Conservation (phyloP, 2,329 filamentous ascomycete species). For the Pseudovirgaria hyperparasitica region DNA sequence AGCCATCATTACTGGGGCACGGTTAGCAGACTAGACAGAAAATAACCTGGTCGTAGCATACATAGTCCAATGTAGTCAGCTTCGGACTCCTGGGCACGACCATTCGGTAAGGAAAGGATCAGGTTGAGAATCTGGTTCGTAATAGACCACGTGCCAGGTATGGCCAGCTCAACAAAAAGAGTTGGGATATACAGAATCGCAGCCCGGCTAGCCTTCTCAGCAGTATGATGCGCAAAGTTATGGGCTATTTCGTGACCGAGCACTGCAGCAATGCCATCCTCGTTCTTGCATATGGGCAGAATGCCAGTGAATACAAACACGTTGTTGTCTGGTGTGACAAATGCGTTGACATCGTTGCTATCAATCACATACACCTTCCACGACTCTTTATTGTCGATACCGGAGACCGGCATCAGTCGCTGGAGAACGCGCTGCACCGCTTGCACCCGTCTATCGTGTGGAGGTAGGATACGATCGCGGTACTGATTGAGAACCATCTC, state of each 20-base stretch:
- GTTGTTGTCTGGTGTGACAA: conserved; percentile 64
- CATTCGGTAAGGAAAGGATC: conserved; percentile 55
- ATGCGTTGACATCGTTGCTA: conserved; percentile 57
- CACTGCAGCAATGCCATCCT: conserved; percentile 61
- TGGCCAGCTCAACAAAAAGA: conserved; percentile 22
- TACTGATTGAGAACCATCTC: conserved; percentile 43
- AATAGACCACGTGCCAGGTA: conserved; percentile 30
- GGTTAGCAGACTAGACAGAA: conserved; percentile 6
- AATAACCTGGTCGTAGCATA: conserved; percentile 11
- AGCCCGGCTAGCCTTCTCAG: conserved; percentile 45
- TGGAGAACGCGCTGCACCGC: conserved; percentile 52
- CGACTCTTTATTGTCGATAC: conserved; percentile 29
- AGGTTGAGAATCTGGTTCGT: conserved; percentile 41
- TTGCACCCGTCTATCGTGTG: conserved; percentile 43
- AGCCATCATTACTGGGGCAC: conserved; percentile 55
- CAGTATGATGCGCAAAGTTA: conserved; percentile 34
- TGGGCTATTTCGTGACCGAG: conserved; percentile 73
- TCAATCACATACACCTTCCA: conserved; percentile 70
- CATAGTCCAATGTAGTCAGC: conserved; percentile 67
- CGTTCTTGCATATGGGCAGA: conserved; percentile 50
- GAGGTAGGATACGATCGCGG: conserved; percentile 43
- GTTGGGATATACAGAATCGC: conserved; percentile 26
- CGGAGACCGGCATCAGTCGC: conserved; percentile 54
- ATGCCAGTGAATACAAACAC: conserved; percentile 71
- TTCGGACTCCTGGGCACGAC: conserved; percentile 46